Evolutionary conservation across 768 basidiomycete species (phyloP).

Genomic region (Trametes cingulata): DNA sequence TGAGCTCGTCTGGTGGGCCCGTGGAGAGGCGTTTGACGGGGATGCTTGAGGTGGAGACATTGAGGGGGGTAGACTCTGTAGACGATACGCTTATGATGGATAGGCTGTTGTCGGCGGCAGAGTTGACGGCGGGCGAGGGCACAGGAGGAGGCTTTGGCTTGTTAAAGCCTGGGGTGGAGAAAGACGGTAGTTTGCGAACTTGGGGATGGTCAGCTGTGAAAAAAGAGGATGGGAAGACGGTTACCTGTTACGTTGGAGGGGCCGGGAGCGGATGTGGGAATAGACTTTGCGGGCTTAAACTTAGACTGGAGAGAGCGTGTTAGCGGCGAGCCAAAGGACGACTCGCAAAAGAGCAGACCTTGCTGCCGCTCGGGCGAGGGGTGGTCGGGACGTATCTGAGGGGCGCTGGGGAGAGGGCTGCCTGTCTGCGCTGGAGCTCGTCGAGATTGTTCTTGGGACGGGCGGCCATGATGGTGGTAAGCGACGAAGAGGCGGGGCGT

Average conservation of each 20-base stretch:
- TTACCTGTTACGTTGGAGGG: slow-evolving; percentile 11
- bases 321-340: neutral
- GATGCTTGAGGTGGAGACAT: slow-evolving; percentile 13
- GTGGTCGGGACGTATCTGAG: slow-evolving; percentile 1
- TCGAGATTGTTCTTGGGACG: slow-evolving; percentile 25
- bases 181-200: slow-evolving; percentile 37
- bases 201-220: neutral
- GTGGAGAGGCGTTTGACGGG: slow-evolving; percentile 36
- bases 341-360: slow-evolving; percentile 1
- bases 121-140: slow-evolving; percentile 10
- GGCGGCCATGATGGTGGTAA: slow-evolving; percentile 16
- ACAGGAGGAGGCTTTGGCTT: slow-evolving; percentile 28
- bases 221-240: neutral
- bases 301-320: slow-evolving; percentile 4
- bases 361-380: slow-evolving; percentile 1
- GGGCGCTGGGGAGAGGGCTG: neutral
- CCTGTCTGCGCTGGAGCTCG: slow-evolving; percentile 21
- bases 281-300: slow-evolving; percentile 24
- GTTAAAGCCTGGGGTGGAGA: slow-evolving; percentile 48
- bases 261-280: slow-evolving; percentile 4
- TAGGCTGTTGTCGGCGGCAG: slow-evolving; percentile 19
- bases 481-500: neutral
- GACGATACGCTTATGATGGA: slow-evolving; percentile 21
- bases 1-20: slow-evolving; percentile 14
- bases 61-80: slow-evolving; percentile 15